Evolutionary conservation across 495 filamentous ascomycete species (phyloP).

Genomic region (Bryoglossum gracile): DNA sequence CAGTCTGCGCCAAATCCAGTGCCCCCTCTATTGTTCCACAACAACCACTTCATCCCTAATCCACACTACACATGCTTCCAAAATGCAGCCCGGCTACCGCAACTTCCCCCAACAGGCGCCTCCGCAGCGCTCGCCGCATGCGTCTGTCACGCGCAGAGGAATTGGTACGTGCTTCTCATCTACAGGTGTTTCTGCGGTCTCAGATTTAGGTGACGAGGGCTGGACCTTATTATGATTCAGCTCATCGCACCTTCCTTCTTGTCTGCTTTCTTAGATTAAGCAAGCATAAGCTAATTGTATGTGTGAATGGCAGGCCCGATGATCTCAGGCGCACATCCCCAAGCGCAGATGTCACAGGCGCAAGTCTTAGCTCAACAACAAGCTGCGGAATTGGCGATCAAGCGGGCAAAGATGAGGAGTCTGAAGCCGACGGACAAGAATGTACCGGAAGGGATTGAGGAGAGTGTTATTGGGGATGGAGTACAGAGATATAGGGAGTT

Average conservation of each 20-base stretch:
- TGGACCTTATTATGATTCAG: neutral
- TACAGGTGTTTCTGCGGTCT: conserved; percentile 20
- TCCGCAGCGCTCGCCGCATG: conserved; percentile 21
- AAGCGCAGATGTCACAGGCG: conserved; percentile 40
- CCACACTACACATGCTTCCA: no score
- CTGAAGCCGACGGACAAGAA: conserved; percentile 90
- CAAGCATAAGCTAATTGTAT: neutral
- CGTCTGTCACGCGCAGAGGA: conserved; percentile 22
- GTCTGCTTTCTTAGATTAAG: neutral
- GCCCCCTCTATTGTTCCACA: no score
- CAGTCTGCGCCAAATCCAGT: no score
- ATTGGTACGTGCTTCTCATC: conserved; percentile 25
- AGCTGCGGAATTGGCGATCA: conserved; percentile 45
- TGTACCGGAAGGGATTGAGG: conserved; percentile 82
- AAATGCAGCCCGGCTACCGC: conserved; percentile 25
- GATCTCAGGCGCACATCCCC: conserved; percentile 45
- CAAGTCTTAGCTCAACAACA: conserved; percentile 51
- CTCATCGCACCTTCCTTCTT: no score
- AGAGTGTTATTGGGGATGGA: conserved; percentile 69
- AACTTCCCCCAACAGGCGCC: conserved; percentile 19
- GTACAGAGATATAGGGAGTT: conserved; percentile 75
- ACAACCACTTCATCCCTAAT: no score
- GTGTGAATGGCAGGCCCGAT: conserved; percentile 40
- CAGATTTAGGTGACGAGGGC: no score
- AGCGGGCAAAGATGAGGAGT: conserved; percentile 66